Evolutionary conservation across 2,329 filamentous ascomycete species (phyloP).

Genomic region (Microsporum audouinii): DNA sequence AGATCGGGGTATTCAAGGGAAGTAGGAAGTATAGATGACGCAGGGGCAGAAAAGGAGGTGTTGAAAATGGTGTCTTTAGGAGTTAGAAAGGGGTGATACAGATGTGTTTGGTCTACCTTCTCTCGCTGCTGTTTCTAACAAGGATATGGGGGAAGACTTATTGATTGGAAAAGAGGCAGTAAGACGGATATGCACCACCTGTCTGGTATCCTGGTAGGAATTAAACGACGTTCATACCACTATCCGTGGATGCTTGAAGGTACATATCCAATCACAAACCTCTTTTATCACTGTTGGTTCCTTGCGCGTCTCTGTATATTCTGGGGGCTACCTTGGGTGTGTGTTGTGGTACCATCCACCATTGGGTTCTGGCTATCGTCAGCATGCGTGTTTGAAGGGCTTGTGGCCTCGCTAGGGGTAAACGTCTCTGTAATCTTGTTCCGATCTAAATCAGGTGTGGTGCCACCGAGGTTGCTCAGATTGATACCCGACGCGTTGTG

Average conservation of each 20-base stretch:
- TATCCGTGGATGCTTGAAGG: not conserved
- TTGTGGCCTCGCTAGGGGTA: conserved; percentile 36
- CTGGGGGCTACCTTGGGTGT: not conserved
- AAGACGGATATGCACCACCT: not conserved
- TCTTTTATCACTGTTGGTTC: not conserved
- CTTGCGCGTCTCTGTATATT: not conserved
- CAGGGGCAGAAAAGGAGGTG: not conserved
- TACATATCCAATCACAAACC: not conserved
- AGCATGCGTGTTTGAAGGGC: conserved; percentile 26
- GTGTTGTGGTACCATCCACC: conserved; percentile 13
- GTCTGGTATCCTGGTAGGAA: not conserved
- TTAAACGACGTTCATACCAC: not conserved
- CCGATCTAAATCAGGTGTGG: conserved; percentile 19
- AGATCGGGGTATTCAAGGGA: not conserved
- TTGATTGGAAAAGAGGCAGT: not conserved
- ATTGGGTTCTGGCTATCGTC: conserved; percentile 20
- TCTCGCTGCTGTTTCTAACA: not conserved
- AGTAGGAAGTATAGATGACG: not conserved
- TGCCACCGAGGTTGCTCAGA: conserved; percentile 9
- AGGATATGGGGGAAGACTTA: not conserved
- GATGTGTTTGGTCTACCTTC: not conserved
- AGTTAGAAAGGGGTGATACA: not conserved
- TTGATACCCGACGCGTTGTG: conserved; percentile 6
- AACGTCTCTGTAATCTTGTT: conserved; percentile 32
- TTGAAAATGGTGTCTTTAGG: not conserved